Evolutionary conservation across 495 filamentous ascomycete species (phyloP), one percentile per base, ranked within the genome.

Genomic region (Diplogelasinospora grovesii): DNA sequence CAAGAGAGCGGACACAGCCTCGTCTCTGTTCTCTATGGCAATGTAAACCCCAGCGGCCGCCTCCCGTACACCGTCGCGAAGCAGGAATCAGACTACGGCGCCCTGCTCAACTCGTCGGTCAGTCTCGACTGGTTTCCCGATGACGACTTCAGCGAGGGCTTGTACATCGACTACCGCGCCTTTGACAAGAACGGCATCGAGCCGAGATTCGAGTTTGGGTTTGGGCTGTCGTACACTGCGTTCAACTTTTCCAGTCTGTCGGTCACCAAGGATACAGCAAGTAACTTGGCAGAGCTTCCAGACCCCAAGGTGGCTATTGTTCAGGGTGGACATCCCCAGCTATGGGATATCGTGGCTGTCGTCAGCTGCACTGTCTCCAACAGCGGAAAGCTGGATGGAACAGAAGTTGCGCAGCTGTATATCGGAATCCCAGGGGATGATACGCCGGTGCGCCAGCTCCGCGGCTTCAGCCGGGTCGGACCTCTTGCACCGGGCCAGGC

Each of bases 201-300:
- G n/a, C 83, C 84, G 1, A 70, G 80, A 25, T 92, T 77, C 52
- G 83, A 87, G 58, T 92, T 92, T 44, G 86, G 86, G 5, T 85
- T 74, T 50, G 86, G 86, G 26, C 63, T 93, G 39, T 81, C 74
- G 41, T 90, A 93, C 58, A 87, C 84, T 23, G 77, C 65, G 3
- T 89, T 87, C 50, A 54, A 61, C 18, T 85, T 81, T 63, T 76
- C 78, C n/a, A 56, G 74, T 42, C 60, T 88, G 5, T 36, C 36
- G 5, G n/a, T 41, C 5, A 43, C 61, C 11, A 5, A 23, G 20
- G n/a, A n/a, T 1, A 32, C 22, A 1, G 7, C 24, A 5, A 19
- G 36, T 2, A 14, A 19, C 5, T 8, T 27, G 18, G 29, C 28
- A 6, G 52, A 59, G 16, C 49, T 41, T 21, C 56, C 56, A 0